Evolutionary conservation across 306 rosid species (phyloP), one percentile per base, ranked within the genome.

Genomic region (Citrullus amarus): DNA sequence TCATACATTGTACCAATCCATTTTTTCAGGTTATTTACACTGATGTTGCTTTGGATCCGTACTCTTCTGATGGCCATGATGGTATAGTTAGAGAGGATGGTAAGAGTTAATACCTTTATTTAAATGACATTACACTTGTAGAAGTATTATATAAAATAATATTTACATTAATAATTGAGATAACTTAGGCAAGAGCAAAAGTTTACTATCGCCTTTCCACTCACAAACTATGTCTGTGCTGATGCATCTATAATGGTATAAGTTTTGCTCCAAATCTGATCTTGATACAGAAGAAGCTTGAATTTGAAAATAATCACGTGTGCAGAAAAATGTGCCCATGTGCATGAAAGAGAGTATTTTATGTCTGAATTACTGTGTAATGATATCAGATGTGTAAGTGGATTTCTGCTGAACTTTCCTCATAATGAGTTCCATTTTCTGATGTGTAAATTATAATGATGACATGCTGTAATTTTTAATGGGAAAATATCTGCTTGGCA

Each of bases 41-140:
- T 46, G 99, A 95, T 78, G 97, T 95, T 85, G 99, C 99, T 34
- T 87, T 95, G 78, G 97, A 95, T 88, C 99, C 99, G 13, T 95
- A 95, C 86, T 91, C 97, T 0, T 92, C 97, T 5, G 99, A 95
- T 80, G 99, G 97, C 70, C 99, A 95, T 82, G 99, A 92, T 54
- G 98, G 97, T 79, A 92, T 95, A 17, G 99, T 95, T 44, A 85
- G 97, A 87, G 97, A 95, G 84, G 99, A 95, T 83, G 99, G 97
- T 92, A 84, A 81, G 89, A 28, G 46, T 61, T 39, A 54, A 54
- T 62, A 74, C 85, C 79, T 56, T 70, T 28, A 13, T 39, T 59
- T 30, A 13, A 15, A 34, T 57, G 63, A 6, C 55, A 15, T 16
- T 75, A n/a, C 4, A 43, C 25, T 20, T 1, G 5, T 53, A 0